Percentiles rank a stretch among this genome's conserved stretches.
Conservation (phyloP, 2,329 filamentous ascomycete genomes). For the Paracoccidioides brasiliensis region DNA sequence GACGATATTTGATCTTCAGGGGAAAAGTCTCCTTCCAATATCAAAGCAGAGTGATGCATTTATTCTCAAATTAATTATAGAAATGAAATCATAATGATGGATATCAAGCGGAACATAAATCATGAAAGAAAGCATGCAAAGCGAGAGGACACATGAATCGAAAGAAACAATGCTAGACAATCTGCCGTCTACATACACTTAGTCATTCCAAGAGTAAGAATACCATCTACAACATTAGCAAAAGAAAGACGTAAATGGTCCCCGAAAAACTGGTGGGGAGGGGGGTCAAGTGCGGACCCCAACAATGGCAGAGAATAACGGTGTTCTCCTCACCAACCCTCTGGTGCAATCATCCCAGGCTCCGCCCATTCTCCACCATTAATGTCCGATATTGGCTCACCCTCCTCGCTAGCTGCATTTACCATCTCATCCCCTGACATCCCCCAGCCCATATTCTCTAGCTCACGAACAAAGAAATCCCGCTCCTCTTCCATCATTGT, state of each 20-base stretch:
- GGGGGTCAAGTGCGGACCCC: neutral
- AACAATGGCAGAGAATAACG: neutral
- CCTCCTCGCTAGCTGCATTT: slow-evolving; percentile 19
- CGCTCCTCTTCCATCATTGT: slow-evolving; percentile 56
- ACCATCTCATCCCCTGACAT: slow-evolving; percentile 24
- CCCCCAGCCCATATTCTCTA: slow-evolving; percentile 55
- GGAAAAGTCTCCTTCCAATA: neutral
- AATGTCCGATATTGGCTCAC: slow-evolving; percentile 15
- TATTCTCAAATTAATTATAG: neutral
- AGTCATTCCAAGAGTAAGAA: neutral
- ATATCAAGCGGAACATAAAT: neutral
- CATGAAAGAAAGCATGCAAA: neutral
- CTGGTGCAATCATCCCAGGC: slow-evolving; percentile 2
- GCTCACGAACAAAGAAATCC: slow-evolving; percentile 65
- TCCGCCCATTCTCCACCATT: slow-evolving; percentile 23
- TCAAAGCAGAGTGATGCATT: neutral
- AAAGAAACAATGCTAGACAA: neutral
- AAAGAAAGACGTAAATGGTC: neutral
- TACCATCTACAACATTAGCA: neutral
- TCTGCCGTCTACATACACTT: neutral
- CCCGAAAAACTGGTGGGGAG: neutral
- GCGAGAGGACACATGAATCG: neutral
- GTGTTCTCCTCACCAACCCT: slow-evolving; percentile 1
- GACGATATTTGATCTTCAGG: neutral
- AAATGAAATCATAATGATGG: neutral